These are phyloP conservation scores for Protostelium mycophagum DNA, from an alignment of 78 protist species.

Conservation along the genomic window DNA sequence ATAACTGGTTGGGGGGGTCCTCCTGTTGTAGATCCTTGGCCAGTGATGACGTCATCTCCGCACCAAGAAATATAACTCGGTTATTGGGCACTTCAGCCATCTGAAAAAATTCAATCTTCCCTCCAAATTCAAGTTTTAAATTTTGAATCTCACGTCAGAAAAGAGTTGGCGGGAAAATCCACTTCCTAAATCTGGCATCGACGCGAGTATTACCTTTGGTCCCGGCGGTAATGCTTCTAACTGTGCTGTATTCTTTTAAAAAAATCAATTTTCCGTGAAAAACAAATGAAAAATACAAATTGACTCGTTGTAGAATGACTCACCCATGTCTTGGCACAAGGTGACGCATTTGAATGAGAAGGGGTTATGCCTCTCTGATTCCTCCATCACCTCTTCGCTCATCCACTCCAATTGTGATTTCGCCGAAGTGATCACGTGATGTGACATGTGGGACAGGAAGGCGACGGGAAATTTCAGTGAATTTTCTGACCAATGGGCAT, in stretches of 20 bases:
- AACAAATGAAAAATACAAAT: neutral
- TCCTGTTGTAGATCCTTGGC: neutral
- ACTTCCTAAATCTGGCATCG: neutral
- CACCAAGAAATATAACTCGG: neutral
- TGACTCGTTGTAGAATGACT: no score
- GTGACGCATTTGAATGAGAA: neutral
- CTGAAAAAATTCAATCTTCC: neutral
- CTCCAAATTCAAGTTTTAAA: no score
- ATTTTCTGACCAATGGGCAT: neutral
- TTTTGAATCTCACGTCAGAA: neutral
- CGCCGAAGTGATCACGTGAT: neutral
- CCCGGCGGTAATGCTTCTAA: neutral
- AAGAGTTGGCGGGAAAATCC: neutral
- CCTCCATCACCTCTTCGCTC: neutral
- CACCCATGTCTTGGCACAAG: neutral
- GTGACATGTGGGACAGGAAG: neutral
- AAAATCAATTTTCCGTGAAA: no score
- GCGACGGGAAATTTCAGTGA: neutral
- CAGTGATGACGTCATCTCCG: neutral
- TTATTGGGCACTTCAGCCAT: neutral
- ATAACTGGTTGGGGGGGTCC: no score
- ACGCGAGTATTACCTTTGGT: neutral
- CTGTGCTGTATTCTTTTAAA: neutral
- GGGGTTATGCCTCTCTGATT: neutral
- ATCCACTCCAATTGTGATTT: neutral